phyloP scores from a whole-genome alignment of 2,329 filamentous ascomycete species.

The Fonsecaea nubica region DNA sequence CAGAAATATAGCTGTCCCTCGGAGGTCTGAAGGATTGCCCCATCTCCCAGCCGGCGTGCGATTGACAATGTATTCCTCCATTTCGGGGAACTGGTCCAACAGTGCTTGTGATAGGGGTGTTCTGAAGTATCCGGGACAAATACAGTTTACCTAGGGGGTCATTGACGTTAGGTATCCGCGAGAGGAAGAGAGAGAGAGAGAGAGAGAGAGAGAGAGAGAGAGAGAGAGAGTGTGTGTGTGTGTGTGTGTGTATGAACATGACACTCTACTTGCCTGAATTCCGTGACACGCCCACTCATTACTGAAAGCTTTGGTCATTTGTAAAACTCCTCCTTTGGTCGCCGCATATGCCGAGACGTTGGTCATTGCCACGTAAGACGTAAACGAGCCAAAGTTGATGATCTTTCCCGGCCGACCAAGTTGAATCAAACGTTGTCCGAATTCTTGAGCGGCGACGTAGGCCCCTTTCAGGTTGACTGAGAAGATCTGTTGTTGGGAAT shows the following conservation, averaged over 20 bases:
- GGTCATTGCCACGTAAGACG: slow-evolving; percentile 83
- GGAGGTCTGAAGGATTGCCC: slow-evolving; percentile 86
- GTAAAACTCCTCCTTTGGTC: slow-evolving; percentile 81
- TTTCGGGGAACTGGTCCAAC: slow-evolving; percentile 67
- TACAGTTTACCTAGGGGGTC: slow-evolving; percentile 15
- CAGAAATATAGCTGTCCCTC: slow-evolving; percentile 79
- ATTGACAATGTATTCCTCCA: slow-evolving; percentile 74
- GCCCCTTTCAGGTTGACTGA: slow-evolving; percentile 85
- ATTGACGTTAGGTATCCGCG: background rate
- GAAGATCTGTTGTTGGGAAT: slow-evolving; percentile 59
- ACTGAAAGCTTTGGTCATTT: slow-evolving; percentile 80
- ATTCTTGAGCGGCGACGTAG: slow-evolving; percentile 77
- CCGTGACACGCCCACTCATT: slow-evolving; percentile 84
- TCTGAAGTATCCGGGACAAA: slow-evolving; percentile 71
- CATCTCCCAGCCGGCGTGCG: slow-evolving; percentile 83
- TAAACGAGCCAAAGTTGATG: slow-evolving; percentile 82
- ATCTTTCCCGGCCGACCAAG: slow-evolving; percentile 53
- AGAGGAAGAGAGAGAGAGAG: too few species aligned
- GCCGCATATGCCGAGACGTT: slow-evolving; percentile 88
- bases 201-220: background rate
- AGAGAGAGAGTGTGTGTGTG: too few species aligned
- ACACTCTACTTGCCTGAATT: slow-evolving; percentile 65
- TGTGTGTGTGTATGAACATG: slow-evolving; percentile 1
- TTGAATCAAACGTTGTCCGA: slow-evolving; percentile 76
- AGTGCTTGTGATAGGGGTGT: slow-evolving; percentile 91